Base-by-base conservation (phyloP, 2,329 filamentous ascomycete species). In the Pestalotiopsis sp. region DNA sequence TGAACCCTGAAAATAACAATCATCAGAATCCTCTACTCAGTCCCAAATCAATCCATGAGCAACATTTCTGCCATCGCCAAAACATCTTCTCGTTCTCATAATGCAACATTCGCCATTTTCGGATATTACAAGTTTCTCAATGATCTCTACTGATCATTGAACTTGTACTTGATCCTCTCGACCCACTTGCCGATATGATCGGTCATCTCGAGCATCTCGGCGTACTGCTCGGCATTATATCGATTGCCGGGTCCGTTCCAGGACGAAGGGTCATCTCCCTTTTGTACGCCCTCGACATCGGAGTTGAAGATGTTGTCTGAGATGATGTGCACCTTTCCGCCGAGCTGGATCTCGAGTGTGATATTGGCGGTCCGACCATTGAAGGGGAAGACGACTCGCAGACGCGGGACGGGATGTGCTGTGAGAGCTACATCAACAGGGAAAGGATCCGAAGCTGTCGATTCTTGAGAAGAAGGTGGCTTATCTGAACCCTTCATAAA, bases 241-340 rank as follows among this genome's bases (percentile, higher is more conserved):
- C 77, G 60, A 68, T 79, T 80, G 5, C 74, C 75, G 45, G 77
- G 77, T 56, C 67, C 68, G 12, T 59, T 62, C 69, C 61, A 64
- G 68, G 68, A 58, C 38, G 49, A 59, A 76, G 76, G 45, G 60
- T 68, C 66, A 31, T 73, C 74, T 38, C 62, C 27, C 67, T 64
- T 67, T 66, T 67, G 31, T 60, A 69, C 68, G 6, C 72, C 71
- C 1, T 69, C 71, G 25, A 64, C 71, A 14, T 73, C 72, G 7
- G 70, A 66, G 3, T 70, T 67, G 59, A 87, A 74, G 4, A 88
- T 75, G 70, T 91, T 91, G 72, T 92, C 88, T 27, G 87, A 84
- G 3, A 84, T 79, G 45, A 93, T 82, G 20, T 86, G 82, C 3
- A 92, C 83, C 14, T 86, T 82, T 4, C 87, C 91, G 68, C 91